Evolutionary conservation across 176 grass and related monocot genomes (phyloP).

Genomic region (Oryza meyeriana): DNA sequence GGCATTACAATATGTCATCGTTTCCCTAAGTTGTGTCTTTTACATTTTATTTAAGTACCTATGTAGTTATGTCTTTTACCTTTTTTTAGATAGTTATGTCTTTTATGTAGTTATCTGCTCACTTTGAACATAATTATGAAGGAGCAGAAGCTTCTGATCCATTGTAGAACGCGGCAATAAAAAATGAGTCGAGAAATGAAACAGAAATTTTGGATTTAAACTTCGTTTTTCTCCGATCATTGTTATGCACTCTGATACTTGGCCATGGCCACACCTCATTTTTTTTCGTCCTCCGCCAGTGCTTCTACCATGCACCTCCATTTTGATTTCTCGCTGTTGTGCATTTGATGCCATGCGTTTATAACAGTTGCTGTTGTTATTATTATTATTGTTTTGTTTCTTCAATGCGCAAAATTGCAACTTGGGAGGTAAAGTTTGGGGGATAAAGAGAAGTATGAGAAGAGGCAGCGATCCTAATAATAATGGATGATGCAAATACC

Average conservation of each 20-base stretch:
- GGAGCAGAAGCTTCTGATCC: no score
- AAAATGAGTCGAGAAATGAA: no score
- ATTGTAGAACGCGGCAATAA: no score
- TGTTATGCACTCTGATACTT: no score
- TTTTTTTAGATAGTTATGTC: no score
- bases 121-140: no score
- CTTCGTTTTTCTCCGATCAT: no score
- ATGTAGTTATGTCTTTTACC: background rate
- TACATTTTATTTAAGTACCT: background rate
- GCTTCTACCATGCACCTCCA: background rate
- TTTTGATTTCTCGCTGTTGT: background rate
- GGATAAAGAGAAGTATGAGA: slow-evolving; percentile 26
- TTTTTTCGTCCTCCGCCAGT: background rate
- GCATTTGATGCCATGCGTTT: slow-evolving; percentile 6
- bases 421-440: slow-evolving; percentile 19
- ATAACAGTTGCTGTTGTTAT: slow-evolving; percentile 6
- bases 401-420: slow-evolving; percentile 27
- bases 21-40: background rate
- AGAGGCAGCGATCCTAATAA: background rate
- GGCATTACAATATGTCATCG: background rate
- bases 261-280: no score
- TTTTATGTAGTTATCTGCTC: no score
- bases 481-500: slow-evolving; percentile 28
- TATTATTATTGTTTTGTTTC: background rate
- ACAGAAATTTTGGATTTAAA: no score